Conservation (phyloP, 2,329 filamentous ascomycete genomes). For the Colletotrichum eleusines region DNA sequence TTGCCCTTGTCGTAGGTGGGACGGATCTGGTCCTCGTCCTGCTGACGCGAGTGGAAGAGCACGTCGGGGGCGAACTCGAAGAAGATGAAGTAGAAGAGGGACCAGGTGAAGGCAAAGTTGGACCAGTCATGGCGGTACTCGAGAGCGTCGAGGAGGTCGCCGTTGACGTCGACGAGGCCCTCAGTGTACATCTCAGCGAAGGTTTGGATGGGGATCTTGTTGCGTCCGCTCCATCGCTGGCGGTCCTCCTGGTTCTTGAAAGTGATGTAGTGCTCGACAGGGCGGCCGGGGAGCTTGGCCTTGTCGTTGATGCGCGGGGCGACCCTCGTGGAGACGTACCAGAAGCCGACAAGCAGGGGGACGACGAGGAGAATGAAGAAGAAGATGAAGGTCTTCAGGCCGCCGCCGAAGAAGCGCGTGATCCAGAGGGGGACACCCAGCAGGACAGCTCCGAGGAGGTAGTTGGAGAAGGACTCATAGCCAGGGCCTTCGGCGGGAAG, state of each 20-base stretch:
- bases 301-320: slow-evolving; percentile 95
- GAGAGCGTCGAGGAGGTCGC: slow-evolving; percentile 87
- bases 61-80: slow-evolving; percentile 90
- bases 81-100: slow-evolving; percentile 89
- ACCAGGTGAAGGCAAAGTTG: slow-evolving; percentile 89
- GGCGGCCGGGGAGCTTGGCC: slow-evolving; percentile 84
- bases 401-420: slow-evolving; percentile 85
- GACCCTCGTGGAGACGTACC: slow-evolving; percentile 82
- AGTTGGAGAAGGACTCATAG: slow-evolving; percentile 89
- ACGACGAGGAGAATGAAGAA: slow-evolving; percentile 82
- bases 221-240: slow-evolving; percentile 79
- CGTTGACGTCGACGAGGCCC: slow-evolving; percentile 94
- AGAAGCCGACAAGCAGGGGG: slow-evolving; percentile 85
- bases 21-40: slow-evolving; percentile 98
- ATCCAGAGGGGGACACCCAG: slow-evolving; percentile 81
- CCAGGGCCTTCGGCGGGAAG: slow-evolving; percentile 90
- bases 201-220: slow-evolving; percentile 89
- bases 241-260: slow-evolving; percentile 77
- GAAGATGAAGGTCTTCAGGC: slow-evolving; percentile 89
- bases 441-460: slow-evolving; percentile 77
- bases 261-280: slow-evolving; percentile 89
- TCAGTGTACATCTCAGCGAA: slow-evolving; percentile 99
- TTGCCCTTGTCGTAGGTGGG: slow-evolving; percentile 98
- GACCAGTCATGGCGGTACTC: slow-evolving; percentile 99
- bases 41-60: slow-evolving; percentile 90